phyloP scores from a whole-genome alignment of 1,139 yeast species.

The Geotrichum histeridarum region DNA sequence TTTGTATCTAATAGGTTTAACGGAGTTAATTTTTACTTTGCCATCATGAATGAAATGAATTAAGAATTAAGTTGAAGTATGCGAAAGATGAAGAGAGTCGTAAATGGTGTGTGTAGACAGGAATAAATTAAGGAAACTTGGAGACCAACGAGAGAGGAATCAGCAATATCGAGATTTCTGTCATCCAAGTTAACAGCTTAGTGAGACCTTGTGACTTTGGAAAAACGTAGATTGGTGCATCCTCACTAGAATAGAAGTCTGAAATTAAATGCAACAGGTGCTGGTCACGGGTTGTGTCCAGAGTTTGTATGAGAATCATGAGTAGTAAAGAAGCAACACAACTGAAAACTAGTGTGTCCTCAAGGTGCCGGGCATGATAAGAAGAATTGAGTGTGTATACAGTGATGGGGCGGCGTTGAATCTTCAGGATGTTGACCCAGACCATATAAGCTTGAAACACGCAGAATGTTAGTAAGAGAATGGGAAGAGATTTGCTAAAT shows the following conservation, averaged over 20 bases:
- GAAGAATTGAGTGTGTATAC: not conserved
- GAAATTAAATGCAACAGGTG: constrained; percentile 2
- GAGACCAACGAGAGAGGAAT: not conserved
- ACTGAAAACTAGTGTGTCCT: not conserved
- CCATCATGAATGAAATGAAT: no score
- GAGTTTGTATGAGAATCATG: not conserved
- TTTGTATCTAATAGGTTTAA: no score
- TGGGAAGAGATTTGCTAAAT: not conserved
- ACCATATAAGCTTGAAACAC: not conserved
- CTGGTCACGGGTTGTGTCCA: constrained; percentile 2
- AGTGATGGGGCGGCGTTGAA: not conserved
- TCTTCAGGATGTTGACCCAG: not conserved
- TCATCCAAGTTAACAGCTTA: not conserved
- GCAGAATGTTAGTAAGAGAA: not conserved
- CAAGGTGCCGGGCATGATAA: not conserved
- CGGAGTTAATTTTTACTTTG: no score
- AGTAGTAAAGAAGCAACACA: constrained; percentile 1
- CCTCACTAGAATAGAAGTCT: not conserved
- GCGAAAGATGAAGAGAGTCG: not conserved
- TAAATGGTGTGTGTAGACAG: not conserved
- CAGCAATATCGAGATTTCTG: not conserved
- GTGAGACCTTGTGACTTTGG: not conserved
- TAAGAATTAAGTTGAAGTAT: no score
- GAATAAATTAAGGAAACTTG: not conserved
- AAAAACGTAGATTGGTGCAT: not conserved